Evolutionary conservation across 140 eudicot species (phyloP), one percentile per base, ranked within the genome.

Genomic region (Ambrosia hybrid): DNA sequence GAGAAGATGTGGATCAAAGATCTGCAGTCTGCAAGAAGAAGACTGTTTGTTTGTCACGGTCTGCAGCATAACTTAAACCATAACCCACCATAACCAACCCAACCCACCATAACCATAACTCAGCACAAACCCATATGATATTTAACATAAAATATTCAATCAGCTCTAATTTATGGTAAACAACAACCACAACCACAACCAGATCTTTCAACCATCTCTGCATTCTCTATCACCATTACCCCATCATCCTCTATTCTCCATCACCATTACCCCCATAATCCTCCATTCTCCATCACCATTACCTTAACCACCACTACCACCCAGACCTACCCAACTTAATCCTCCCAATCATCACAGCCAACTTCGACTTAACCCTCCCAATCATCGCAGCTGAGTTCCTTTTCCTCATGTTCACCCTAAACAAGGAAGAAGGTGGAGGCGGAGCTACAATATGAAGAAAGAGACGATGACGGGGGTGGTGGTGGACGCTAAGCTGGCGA

Each of bases 391-490:
- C 78, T 12, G 89, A 93, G 69, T 93, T 93, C 43, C 78, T 93
- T 0, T 62, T 85, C 79, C 97, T 93, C 68, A 93, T 83, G 96
- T 57, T 93, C 69, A 87, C 97, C 0, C 85, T 93, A 36, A 97
- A 93, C 94, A 93, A 93, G 45, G 94, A 70, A 83, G 71, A 97
- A 97, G 0, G 98, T 96, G 2, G 68, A 96, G 81, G 97, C 96
- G 38, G 99, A 94, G 86, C 86, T 93, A 4, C 33, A 30, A 2
- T 1, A 30, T 30, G 34, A 30, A 30, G 34, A 30, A 30, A 2
- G 34, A 30, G 34, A 30, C 97, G 55, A 91, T 91, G 26, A 94
- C 99, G 46, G 96, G 84, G 80, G 34, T 30, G 2, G 91, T 94
- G 71, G 99, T 21, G 26, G 26, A 94, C 38, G 80, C 81, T 81